Evolutionary conservation across 805 yeast genomes (phyloP).

Genomic region (Ogataea nonfermentans): DNA sequence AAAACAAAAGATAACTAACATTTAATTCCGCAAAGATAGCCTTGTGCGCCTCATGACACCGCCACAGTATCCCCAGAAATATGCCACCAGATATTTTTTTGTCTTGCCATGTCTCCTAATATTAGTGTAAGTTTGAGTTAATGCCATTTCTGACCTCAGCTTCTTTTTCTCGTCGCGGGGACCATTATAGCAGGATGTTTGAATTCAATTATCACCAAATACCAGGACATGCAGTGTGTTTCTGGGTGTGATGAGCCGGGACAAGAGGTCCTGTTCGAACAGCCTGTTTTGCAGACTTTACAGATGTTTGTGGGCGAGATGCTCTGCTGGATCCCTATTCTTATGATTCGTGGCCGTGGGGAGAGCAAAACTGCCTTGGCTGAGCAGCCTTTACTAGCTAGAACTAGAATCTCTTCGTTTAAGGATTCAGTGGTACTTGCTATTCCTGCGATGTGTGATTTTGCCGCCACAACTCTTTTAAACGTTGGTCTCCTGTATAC

Average conservation of each 20-base stretch:
- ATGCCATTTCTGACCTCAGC: slow-evolving; percentile 15
- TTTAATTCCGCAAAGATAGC: slow-evolving; percentile 6
- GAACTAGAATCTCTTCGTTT: slow-evolving; percentile 17
- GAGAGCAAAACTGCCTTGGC: neutral
- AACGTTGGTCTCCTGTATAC: slow-evolving; percentile 71
- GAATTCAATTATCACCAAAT: slow-evolving; percentile 72
- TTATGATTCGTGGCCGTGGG: slow-evolving; percentile 5
- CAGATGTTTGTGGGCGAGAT: slow-evolving; percentile 82
- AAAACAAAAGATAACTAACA: neutral
- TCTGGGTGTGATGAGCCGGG: slow-evolving; percentile 49
- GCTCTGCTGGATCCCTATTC: slow-evolving; percentile 36
- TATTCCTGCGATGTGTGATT: slow-evolving; percentile 69
- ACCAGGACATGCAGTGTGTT: slow-evolving; percentile 74
- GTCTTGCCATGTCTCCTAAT: no score
- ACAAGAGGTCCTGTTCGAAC: slow-evolving; percentile 56
- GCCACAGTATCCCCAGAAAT: slow-evolving; percentile 4
- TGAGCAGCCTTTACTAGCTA: slow-evolving; percentile 6
- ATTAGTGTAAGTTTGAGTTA: slow-evolving; percentile 1
- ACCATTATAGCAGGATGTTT: slow-evolving; percentile 67
- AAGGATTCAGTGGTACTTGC: slow-evolving; percentile 40
- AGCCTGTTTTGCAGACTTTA: slow-evolving; percentile 74
- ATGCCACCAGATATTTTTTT: no score
- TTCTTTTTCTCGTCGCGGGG: slow-evolving; percentile 41
- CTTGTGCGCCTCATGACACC: neutral
- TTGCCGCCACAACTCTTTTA: slow-evolving; percentile 71